Evolutionary conservation across 2,329 filamentous ascomycete species (phyloP).

Genomic region (Fusarium sp.): DNA sequence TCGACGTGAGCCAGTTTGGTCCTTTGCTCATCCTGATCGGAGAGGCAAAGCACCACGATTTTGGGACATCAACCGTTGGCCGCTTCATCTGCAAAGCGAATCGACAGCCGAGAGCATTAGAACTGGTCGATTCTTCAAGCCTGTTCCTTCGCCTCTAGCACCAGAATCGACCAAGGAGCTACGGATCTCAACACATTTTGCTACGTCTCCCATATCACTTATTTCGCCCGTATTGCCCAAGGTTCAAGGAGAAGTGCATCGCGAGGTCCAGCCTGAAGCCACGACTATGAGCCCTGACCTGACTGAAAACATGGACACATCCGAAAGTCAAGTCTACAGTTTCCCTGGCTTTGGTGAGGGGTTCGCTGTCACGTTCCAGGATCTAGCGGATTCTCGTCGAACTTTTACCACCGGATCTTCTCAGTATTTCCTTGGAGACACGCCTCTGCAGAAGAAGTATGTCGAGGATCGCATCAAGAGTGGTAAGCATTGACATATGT

Average conservation of each 20-base stretch:
- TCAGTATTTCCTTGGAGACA: constrained; percentile 45
- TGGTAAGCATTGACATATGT: constrained; percentile 22
- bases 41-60: constrained; percentile 42
- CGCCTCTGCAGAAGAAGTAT: constrained; percentile 40
- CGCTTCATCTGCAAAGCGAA: constrained; percentile 51
- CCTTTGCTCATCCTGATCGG: constrained; percentile 42
- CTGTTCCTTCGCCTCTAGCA: background rate
- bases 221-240: background rate
- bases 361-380: constrained; percentile 20
- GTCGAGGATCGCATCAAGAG: constrained; percentile 35
- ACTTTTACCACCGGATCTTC: constrained; percentile 36
- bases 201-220: background rate
- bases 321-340: background rate
- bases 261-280: background rate
- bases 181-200: background rate
- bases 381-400: constrained; percentile 27
- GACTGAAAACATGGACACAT: background rate
- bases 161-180: background rate
- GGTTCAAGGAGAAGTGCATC: background rate
- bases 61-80: constrained; percentile 61
- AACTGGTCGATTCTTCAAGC: background rate
- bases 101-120: constrained; percentile 31
- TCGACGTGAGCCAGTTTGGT: constrained; percentile 45
- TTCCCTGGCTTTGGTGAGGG: constrained; percentile 8
- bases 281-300: background rate